These are phyloP conservation scores for Clitopilus hobsonii DNA, from an alignment of 768 basidiomycete genomes.

Conservation along the genomic window DNA sequence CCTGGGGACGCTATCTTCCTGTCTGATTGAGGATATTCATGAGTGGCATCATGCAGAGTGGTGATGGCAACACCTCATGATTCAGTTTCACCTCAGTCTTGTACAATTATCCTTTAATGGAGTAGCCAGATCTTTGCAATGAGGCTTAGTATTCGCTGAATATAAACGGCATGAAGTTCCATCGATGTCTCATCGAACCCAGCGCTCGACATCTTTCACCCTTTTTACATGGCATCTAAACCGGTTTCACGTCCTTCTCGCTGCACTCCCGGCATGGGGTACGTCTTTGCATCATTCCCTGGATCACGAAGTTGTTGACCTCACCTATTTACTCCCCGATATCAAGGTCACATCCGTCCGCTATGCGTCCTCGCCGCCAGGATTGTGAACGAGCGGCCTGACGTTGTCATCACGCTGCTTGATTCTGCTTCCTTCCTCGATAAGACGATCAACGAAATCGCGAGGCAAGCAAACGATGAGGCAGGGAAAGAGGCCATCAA, in stretches of 20 bases:
- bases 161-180: background rate
- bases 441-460: constrained; percentile 4
- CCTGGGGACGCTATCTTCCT: no score
- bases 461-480: background rate
- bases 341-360: constrained; percentile 1
- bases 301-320: background rate
- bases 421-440: background rate
- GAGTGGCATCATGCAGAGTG: no score
- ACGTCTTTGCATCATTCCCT: background rate
- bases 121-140: no score
- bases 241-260: background rate
- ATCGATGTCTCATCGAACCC: background rate
- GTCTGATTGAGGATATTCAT: no score
- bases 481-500: background rate
- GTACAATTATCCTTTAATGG: no score
- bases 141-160: no score
- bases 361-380: background rate
- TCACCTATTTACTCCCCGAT: background rate
- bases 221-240: background rate
- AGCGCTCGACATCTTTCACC: background rate
- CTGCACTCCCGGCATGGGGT: background rate
- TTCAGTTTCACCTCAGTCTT: no score
- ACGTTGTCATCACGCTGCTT: background rate
- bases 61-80: no score
- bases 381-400: background rate